Base-by-base conservation (phyloP, 2,329 filamentous ascomycete species). In the Venturia nashicola region DNA sequence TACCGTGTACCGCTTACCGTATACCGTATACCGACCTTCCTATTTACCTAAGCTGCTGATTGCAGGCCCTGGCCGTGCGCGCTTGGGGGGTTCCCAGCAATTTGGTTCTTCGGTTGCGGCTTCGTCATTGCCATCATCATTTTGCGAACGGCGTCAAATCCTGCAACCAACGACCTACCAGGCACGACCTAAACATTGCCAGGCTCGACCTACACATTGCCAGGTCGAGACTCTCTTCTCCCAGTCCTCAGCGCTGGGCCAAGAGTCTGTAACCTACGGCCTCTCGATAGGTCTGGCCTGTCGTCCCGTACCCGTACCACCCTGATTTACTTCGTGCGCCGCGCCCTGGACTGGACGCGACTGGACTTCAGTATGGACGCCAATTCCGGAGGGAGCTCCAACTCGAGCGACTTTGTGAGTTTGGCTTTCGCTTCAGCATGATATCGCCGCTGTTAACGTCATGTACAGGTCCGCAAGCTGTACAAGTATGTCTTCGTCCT, bases 381-480 rank as follows among this genome's bases (percentile, higher is more conserved):
- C 43, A 65, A 44, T 65, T 65, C 63, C 69, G 76, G 78, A 71
- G 80, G 64, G 16, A 51, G 51, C 16, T 54, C 84, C 72, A 96
- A 90, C 79, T 95, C 91, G 67, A 96, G 91, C 82, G 91, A 96
- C 80, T 96, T 96, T 83, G 91, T 96, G 80, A 81, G 89, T 88
- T 65, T 57, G 64, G 39, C 9, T 60, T 32, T 20, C 18, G 20
- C 3, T 7, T 8, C 5, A 36, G 20, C 36, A 36, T 62, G 32
- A 51, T 63, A 46, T 48, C 44, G 20, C 23, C 14, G 63, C 18
- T 60, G 63, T 71, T 74, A 67, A 73, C 67, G 59, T 62, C 64
- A 55, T 6, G 62, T 70, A 55, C 70, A 97, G 92, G 92, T 97
- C 78, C 91, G 93, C 81, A 97, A 97, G 79, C 81, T 97, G 68